Percentiles rank a stretch among this genome's conserved stretches.
Evolutionary conservation across 2,329 filamentous ascomycete genomes (phyloP).

Genomic region (Cladosporium sp.): DNA sequence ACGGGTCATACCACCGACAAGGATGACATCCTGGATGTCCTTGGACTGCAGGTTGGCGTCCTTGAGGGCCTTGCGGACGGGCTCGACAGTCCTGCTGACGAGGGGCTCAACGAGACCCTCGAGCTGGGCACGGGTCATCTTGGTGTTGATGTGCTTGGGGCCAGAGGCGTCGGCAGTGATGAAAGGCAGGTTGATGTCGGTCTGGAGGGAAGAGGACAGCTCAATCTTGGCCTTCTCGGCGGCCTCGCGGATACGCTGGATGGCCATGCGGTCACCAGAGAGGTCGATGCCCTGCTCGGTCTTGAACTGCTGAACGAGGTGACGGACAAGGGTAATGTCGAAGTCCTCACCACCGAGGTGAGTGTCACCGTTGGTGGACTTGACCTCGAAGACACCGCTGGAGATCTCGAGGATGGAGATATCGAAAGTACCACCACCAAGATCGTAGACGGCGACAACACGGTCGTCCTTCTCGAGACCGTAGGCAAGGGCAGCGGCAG

Average conservation of each 20-base stretch:
- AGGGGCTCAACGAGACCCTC: conserved; percentile 89
- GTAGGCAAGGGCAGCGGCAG: conserved; percentile 90
- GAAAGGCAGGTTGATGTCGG: conserved; percentile 97
- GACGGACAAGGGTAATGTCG: conserved; percentile 87
- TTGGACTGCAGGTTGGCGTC: conserved; percentile 86
- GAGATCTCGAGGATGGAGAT: conserved; percentile 97
- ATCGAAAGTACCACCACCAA: conserved; percentile 98
- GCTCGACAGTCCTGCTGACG: conserved; percentile 79
- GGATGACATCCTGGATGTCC: conserved; percentile 95
- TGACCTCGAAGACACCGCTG: conserved; percentile 97
- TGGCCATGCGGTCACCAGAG: conserved; percentile 90
- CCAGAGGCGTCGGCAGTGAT: conserved; percentile 94
- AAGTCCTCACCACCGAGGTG: conserved; percentile 98
- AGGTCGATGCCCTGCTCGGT: conserved; percentile 89
- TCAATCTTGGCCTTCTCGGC: conserved; percentile 99
- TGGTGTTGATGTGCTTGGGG: conserved; percentile 96
- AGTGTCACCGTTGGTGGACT: conserved; percentile 98
- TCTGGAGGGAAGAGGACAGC: conserved; percentile 89
- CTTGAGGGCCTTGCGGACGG: conserved; percentile 94
- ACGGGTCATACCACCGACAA: conserved; percentile 98
- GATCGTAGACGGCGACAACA: conserved; percentile 91
- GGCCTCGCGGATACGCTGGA: conserved; percentile 97
- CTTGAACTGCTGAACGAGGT: conserved; percentile 95
- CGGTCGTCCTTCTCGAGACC: conserved; percentile 95
- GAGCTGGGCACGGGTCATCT: conserved; percentile 87